Evolutionary conservation across 805 yeast species (phyloP).

Genomic region (Monosporozyma servazzii): DNA sequence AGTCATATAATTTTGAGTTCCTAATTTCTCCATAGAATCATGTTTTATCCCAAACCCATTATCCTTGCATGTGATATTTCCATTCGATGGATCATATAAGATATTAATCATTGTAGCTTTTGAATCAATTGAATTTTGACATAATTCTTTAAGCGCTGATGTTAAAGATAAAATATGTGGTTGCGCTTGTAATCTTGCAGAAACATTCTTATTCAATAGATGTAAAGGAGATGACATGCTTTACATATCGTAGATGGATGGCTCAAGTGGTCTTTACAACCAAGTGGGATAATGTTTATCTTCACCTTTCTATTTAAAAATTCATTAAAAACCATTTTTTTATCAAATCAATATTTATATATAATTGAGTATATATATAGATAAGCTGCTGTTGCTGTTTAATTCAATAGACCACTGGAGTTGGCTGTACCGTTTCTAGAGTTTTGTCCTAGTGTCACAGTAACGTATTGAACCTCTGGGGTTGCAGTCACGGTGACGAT

Average conservation of each 20-base stretch:
- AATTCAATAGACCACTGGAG: too few species aligned
- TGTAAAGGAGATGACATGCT: too few species aligned
- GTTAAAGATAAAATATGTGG: conserved; percentile 29
- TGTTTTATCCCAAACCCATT: conserved; percentile 62
- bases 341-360: too few species aligned
- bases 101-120: conserved; percentile 35
- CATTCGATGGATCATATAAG: background rate
- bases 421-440: conserved; percentile 11
- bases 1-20: conserved; percentile 38
- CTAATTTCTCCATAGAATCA: conserved; percentile 40
- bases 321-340: too few species aligned
- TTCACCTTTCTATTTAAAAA: too few species aligned
- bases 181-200: conserved; percentile 27
- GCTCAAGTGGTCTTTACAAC: too few species aligned
- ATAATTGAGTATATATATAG: too few species aligned
- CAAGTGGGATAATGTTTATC: too few species aligned
- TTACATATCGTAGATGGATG: too few species aligned
- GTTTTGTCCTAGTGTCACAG: conserved; percentile 13
- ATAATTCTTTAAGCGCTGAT: conserved; percentile 40
- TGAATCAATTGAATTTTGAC: conserved; percentile 51
- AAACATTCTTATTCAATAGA: conserved; percentile 10
- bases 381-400: too few species aligned
- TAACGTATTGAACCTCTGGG: conserved; percentile 9
- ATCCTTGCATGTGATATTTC: conserved; percentile 41
- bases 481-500: background rate